Evolutionary conservation across 495 filamentous ascomycete genomes (phyloP).

Genomic region (Penicillium steckii): DNA sequence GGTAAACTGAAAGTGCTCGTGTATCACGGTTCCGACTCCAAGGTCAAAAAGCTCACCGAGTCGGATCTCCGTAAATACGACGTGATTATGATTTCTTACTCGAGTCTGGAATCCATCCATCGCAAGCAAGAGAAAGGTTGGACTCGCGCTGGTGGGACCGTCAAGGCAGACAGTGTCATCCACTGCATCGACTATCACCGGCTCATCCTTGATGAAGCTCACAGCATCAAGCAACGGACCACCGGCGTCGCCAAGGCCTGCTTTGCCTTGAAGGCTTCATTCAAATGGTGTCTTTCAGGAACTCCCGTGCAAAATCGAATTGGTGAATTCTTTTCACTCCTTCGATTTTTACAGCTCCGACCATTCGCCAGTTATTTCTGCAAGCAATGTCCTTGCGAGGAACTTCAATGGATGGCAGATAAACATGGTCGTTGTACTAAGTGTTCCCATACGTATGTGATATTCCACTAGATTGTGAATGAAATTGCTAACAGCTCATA

Average conservation of each 20-base stretch:
- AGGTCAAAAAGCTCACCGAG: constrained; percentile 68
- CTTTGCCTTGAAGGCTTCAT: constrained; percentile 79
- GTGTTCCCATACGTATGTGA: constrained; percentile 56
- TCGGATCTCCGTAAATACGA: constrained; percentile 79
- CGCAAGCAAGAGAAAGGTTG: constrained; percentile 92
- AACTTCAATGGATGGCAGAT: constrained; percentile 79
- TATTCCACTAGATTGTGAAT: background rate
- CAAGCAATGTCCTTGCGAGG: constrained; percentile 74
- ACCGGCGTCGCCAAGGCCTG: constrained; percentile 93
- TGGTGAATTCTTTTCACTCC: constrained; percentile 92
- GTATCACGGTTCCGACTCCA: constrained; percentile 81
- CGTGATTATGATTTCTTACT: constrained; percentile 96
- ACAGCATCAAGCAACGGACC: constrained; percentile 87
- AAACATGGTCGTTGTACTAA: constrained; percentile 62
- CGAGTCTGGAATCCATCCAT: constrained; percentile 85
- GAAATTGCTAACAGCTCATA: constrained; percentile 25
- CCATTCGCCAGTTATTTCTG: constrained; percentile 95
- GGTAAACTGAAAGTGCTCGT: constrained; percentile 85
- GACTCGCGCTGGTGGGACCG: constrained; percentile 68
- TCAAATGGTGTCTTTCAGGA: constrained; percentile 93
- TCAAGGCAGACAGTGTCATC: constrained; percentile 82
- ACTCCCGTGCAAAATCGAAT: constrained; percentile 96
- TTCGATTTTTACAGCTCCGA: constrained; percentile 82
- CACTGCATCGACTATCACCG: constrained; percentile 88
- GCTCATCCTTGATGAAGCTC: constrained; percentile 91